Base-by-base conservation (phyloP, 768 basidiomycete species). In the Amanita brunnescens region DNA sequence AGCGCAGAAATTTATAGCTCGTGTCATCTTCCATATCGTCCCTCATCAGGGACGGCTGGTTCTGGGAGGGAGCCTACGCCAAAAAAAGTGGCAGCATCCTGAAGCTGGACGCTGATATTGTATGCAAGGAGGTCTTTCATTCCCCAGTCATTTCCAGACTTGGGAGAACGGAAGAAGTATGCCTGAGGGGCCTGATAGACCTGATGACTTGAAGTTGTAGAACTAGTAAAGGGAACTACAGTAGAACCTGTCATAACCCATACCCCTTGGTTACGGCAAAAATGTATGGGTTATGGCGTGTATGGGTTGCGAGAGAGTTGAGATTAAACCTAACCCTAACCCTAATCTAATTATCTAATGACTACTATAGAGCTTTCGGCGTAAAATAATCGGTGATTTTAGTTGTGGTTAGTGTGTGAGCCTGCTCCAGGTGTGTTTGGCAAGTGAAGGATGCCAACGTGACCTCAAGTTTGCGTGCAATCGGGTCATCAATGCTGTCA, bases 101-200 rank as follows among this genome's bases (percentile, higher is more conserved):
- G 35, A 24, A 48, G 54, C 12, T 38, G 23, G 24, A 57, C 18
- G 5, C 13, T 14, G 53, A 57, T 57, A 53, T 56, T 56, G 38
- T 56, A 56, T 14, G 55, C 48, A 26, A 9, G 13, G 18, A 53
- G 35, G 12, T 55, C 54, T 29, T 38, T 37, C 5, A 8, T 12
- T 18, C 30, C 45, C 51, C 54, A 53, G n/a, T 53, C 51, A 16
- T 34, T 58, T 73, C 75, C 62, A 70, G 62, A 40, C 62, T 60
- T 34, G 57, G 39, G 37, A 7, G 7, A 7, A 29, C 26, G 26
- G 5, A 29, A 29, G 7, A 29, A 7, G 26, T 3, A 29, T 29
- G 26, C 7, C 26, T 29, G 26, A 29, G n/a, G n/a, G n/a, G n/a
- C n/a, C n/a, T n/a, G n/a, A n/a, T n/a, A n/a, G n/a, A n/a, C n/a